Evolutionary conservation across 371 early-diverging fungal genomes (phyloP), one percentile per base, ranked within the genome.

Genomic region (Sporodiniella umbellata): DNA sequence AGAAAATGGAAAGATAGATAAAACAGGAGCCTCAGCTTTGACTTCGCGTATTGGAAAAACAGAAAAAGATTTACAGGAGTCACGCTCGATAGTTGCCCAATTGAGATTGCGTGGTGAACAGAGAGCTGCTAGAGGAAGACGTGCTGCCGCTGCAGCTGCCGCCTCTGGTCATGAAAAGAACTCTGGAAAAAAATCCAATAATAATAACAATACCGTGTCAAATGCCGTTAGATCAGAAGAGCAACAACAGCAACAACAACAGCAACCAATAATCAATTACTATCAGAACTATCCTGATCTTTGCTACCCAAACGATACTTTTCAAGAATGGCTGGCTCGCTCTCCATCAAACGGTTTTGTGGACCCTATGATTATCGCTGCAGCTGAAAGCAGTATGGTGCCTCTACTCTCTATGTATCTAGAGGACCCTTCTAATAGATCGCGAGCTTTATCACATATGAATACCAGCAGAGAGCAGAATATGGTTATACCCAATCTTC

Each of bases 1-100:
- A 28, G 30, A 18, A 21, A n/a, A 33, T 15, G 17, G 31, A n/a
- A 17, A 30, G 40, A 21, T 40, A 10, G 19, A 40, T 8, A 19
- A 19, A 22, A 40, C 40, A 6, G 15, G 40, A 21, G 24, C 47
- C 21, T 39, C 15, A 10, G 46, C 51, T 5, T 23, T 51, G 2
- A 49, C 43, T 22, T 48, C 46, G 1, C 48, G 45, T 18, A 68
- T 72, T 58, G 25, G 54, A 8, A 69, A 73, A 30, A 69, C 68
- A 2, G 74, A 70, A 30, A 59, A 67, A 26, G 74, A 73, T 54
- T 68, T 73, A 0, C 74, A 70, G 31, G 74, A 73, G 28, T 73
- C 74, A 15, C 58, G 70, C 22, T 64, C 74, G 2, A 73, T 73
- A 6, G 52, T 73, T 4, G 74, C 74, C 33, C 74, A 73, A 45